Conservation (phyloP, 106 monocot species). For the Platanthera guangdongensis region DNA sequence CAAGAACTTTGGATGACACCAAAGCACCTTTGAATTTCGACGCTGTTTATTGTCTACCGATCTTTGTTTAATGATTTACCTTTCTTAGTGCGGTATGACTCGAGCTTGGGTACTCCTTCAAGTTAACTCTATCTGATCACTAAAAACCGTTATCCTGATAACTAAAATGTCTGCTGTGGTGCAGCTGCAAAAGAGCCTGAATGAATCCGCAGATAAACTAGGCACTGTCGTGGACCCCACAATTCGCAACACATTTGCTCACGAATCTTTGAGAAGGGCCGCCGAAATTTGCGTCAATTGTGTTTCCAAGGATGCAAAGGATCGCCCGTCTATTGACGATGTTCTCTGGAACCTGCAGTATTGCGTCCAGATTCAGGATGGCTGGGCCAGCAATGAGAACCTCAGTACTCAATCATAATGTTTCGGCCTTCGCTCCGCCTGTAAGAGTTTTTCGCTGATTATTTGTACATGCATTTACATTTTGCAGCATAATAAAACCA, state of each 20-base stretch:
- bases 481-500: background rate
- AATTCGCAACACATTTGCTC: conserved; percentile 57
- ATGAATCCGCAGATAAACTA: conserved; percentile 23
- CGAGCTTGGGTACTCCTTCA: too few species aligned
- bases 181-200: conserved; percentile 52
- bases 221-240: conserved; percentile 34
- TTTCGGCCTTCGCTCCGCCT: background rate
- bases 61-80: too few species aligned
- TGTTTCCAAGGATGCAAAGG: conserved; percentile 28
- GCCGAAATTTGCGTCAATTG: conserved; percentile 56
- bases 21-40: too few species aligned
- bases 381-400: conserved; percentile 62
- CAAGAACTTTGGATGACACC: too few species aligned
- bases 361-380: conserved; percentile 80
- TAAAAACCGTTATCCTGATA: too few species aligned
- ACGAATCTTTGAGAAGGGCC: conserved; percentile 56
- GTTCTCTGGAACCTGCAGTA: conserved; percentile 94
- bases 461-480: background rate
- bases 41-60: too few species aligned
- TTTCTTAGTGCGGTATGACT: too few species aligned
- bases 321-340: conserved; percentile 82
- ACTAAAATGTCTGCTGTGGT: background rate
- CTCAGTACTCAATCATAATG: conserved; percentile 29
- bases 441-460: background rate
- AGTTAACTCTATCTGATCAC: too few species aligned